Evolutionary conservation across 2,329 filamentous ascomycete genomes (phyloP).

Genomic region (Nemania abortiva): DNA sequence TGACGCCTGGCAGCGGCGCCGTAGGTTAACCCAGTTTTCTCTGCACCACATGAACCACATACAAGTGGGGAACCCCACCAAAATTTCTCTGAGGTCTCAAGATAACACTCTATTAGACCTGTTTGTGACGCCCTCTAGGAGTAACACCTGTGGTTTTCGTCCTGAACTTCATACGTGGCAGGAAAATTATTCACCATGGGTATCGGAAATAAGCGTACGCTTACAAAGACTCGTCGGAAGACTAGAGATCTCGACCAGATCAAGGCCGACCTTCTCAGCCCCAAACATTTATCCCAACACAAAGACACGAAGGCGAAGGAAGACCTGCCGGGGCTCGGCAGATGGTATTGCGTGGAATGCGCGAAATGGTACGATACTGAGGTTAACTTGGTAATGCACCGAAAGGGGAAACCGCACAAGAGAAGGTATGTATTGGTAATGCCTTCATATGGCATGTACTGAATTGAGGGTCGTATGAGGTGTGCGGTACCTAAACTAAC

Average conservation of each 20-base stretch:
- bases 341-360: slow-evolving; percentile 91
- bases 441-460: not conserved
- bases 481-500: slow-evolving; percentile 42
- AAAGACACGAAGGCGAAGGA: slow-evolving; percentile 83
- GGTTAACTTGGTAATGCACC: slow-evolving; percentile 78
- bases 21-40: not conserved
- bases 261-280: slow-evolving; percentile 81
- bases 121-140: not conserved
- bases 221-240: slow-evolving; percentile 79
- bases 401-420: slow-evolving; percentile 92
- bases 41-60: slow-evolving; percentile 18
- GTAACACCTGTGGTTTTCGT: not conserved
- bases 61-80: slow-evolving; percentile 44
- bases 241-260: slow-evolving; percentile 92
- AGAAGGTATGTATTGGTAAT: slow-evolving; percentile 69
- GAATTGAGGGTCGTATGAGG: not conserved
- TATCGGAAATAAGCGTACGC: slow-evolving; percentile 72
- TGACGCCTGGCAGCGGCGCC: not conserved
- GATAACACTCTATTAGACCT: slow-evolving; percentile 4
- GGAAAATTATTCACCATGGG: slow-evolving; percentile 67
- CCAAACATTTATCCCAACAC: slow-evolving; percentile 83
- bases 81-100: slow-evolving; percentile 39
- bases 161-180: not conserved
- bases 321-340: slow-evolving; percentile 87
- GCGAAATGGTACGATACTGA: slow-evolving; percentile 97